Conservation (phyloP, 1,284 basidiomycete genomes). For the Sphaerobolus stellatus region DNA sequence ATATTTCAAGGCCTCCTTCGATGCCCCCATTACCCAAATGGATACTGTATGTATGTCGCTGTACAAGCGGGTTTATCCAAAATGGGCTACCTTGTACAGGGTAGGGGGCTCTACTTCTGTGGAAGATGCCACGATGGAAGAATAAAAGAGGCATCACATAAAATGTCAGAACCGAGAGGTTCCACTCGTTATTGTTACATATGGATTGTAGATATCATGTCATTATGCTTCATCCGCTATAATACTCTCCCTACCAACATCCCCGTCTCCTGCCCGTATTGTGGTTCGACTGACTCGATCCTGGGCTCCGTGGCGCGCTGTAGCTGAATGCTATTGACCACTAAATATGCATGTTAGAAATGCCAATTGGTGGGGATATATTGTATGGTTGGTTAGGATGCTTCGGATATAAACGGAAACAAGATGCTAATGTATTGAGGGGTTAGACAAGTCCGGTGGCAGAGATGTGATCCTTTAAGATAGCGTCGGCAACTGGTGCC, state of each 20-base stretch:
- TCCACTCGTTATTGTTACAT: neutral
- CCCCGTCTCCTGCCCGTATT: no score
- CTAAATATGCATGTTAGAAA: no score
- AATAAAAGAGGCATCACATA: conserved; percentile 3
- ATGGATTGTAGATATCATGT: no score
- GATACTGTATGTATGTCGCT: conserved; percentile 90
- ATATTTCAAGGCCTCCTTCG: conserved; percentile 97
- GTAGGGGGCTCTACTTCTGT: neutral
- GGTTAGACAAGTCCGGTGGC: conserved; percentile 13
- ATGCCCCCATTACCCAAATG: conserved; percentile 95
- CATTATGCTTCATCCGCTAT: no score
- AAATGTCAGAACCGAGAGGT: neutral
- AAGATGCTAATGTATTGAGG: no score
- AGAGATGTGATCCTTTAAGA: conserved; percentile 14
- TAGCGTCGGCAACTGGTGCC: conserved; percentile 12
- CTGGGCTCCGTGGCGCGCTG: no score
- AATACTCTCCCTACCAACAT: no score
- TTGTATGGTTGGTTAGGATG: no score
- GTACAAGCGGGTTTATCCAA: conserved; percentile 90
- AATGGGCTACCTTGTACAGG: conserved; percentile 66
- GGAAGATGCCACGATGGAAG: conserved; percentile 9
- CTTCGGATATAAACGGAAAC: no score
- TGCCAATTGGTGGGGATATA: no score
- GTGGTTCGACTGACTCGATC: no score
- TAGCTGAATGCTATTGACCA: no score